Evolutionary conservation across 345 rosid species (phyloP), one percentile per base, ranked within the genome.

Genomic region (Durio zibethinus): DNA sequence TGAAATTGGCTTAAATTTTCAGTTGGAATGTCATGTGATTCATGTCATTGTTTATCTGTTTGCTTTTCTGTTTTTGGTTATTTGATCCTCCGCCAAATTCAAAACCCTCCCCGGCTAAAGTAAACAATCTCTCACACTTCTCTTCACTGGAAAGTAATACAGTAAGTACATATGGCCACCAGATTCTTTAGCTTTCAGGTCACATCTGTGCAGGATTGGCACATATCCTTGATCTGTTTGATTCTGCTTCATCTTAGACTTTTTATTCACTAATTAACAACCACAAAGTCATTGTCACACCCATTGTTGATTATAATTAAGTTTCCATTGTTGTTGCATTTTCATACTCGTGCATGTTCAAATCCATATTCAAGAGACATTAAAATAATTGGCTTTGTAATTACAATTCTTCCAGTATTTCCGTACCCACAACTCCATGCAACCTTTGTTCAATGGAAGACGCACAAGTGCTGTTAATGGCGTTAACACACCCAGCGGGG

Each of bases 401-500:
- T 59, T 36, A 27, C 63, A 40, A 36, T 76, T 65, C 7, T 18
- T 82, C 85, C 91, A 94, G 97, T 90, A 83, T 76, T 92, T 96
- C 53, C 97, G 93, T 40, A 76, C 97, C 77, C 93, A 93, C 85
- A 92, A 90, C 84, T 83, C 92, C 76, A 87, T 92, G n/a, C 90
- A 90, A 73, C 96, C 99, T 14, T 84, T 93, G 27, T 86, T 93
- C 88, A 83, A 87, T 23, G 89, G 86, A 53, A 83, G 86, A 21
- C 87, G 97, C 6, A 82, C 87, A 54, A 76, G 89, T 73, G 61
- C 84, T 4, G 91, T 87, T 23, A 81, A 80, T 42, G 90, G 92
- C n/a, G 76, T 83, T 57, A 84, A 72, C 53, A 83, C 97, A 36
- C 92, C 99, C 0, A 88, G 84, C 31, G 90, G 86, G 47, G 88